These are phyloP conservation scores for Coniochaeta pulveracea DNA, from an alignment of 2,329 filamentous ascomycete genomes.

Conservation along the genomic window DNA sequence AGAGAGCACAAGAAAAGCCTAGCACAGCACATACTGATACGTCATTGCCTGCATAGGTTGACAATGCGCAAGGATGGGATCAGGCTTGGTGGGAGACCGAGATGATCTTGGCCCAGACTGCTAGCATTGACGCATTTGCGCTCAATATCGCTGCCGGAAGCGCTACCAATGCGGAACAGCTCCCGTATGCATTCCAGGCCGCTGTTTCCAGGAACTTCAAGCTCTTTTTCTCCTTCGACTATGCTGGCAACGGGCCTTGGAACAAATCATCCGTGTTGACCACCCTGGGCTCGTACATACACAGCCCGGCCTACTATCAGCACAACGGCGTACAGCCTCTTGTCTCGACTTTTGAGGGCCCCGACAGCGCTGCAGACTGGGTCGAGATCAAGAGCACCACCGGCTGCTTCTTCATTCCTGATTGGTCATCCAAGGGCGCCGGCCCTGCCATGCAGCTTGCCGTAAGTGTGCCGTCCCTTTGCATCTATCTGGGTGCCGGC, in stretches of 20 bases:
- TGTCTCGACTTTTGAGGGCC: slow-evolving; percentile 32
- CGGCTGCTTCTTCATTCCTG: slow-evolving; percentile 30
- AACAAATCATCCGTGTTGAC: slow-evolving; percentile 5
- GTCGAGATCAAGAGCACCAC: slow-evolving; percentile 24
- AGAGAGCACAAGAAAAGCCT: background rate
- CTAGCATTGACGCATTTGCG: slow-evolving; percentile 8
- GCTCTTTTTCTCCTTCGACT: slow-evolving; percentile 10
- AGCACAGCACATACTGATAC: background rate
- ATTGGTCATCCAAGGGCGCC: slow-evolving; percentile 27
- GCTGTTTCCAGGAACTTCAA: slow-evolving; percentile 7
- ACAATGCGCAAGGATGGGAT: slow-evolving; percentile 5
- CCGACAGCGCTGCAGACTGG: slow-evolving; percentile 29
- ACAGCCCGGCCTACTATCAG: slow-evolving; percentile 9
- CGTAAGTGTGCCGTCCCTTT: background rate
- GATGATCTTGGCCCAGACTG: slow-evolving; percentile 6
- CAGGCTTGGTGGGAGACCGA: slow-evolving; percentile 8
- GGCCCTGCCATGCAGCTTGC: slow-evolving; percentile 12
- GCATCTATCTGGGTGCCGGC: background rate
- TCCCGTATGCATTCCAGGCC: slow-evolving; percentile 6
- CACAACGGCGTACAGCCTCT: slow-evolving; percentile 18
- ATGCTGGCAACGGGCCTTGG: slow-evolving; percentile 7
- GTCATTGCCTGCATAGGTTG: slow-evolving; percentile 1
- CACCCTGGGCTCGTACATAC: slow-evolving; percentile 5
- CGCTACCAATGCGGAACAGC: slow-evolving; percentile 5
- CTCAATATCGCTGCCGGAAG: slow-evolving; percentile 7